Evolutionary conservation across 768 basidiomycete genomes (phyloP), one percentile per base, ranked within the genome.

Genomic region (Clavulina sp.): DNA sequence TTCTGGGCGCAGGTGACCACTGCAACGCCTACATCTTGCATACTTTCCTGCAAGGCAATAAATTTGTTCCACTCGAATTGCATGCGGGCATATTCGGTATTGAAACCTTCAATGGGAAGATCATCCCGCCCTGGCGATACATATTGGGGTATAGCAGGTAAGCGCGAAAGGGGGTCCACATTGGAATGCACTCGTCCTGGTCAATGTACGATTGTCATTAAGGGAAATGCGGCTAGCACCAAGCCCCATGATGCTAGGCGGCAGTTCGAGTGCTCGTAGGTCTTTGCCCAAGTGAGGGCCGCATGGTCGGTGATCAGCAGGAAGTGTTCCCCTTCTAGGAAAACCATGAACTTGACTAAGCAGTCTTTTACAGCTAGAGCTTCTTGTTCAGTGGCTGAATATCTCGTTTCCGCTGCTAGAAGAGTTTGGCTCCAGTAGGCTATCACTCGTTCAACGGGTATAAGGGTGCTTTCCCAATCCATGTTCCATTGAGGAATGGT

Each of bases 161-260:
- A 52, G 21, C 66, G 51, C 0, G 67, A 69, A 3, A 69, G 55
- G 2, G 69, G 67, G 50, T 70, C 68, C 4, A 69, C 66, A 49
- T 69, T 69, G 1, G 66, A 69, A 41, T 70, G 68, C 0, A 67
- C 63, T 3, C 63, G 40, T 2, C 69, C 69, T 0, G 69, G 62
- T 4, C 65, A 61, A 47, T 70, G 69, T 5, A 69, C 57, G 24
- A 70, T 69, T n/a, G 58, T 46, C 13, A 70, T 26, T 0, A 53
- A 48, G 0, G 66, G 69, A 54, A 62, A 70, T 3, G 68, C 67
- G 34, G 34, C 34, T 9, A 38, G 19, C 34, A 38, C 34, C 19
- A 19, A 9, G 9, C 34, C 34, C 67, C 66, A 70, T 3, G 65
- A 62, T 1, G 62, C 51, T 16, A 70, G 55, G n/a, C 64, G 53